phyloP scores from a whole-genome alignment of 495 filamentous ascomycete species.

The Astrothelium macrocarpum region DNA sequence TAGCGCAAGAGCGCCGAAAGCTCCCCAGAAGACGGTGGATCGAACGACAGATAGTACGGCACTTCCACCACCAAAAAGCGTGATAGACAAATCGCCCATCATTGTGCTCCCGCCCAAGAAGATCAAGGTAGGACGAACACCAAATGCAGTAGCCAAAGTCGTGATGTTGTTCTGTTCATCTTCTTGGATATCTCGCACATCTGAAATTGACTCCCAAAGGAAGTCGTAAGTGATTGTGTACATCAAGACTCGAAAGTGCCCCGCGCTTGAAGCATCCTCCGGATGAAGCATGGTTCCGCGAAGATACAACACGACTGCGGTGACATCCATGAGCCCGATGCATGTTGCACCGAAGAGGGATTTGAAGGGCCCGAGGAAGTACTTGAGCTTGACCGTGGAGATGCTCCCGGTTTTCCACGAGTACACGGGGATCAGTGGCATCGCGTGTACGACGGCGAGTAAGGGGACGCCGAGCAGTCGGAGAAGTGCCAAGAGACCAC shows the following conservation, averaged over 20 bases:
- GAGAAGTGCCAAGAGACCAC: slow-evolving; percentile 2
- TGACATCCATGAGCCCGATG: slow-evolving; percentile 4
- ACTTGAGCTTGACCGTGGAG: slow-evolving; percentile 4
- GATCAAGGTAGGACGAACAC: slow-evolving; percentile 5
- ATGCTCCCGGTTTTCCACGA: slow-evolving; percentile 1
- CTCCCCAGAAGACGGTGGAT: slow-evolving; percentile 4
- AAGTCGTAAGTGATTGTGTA: slow-evolving; percentile 5
- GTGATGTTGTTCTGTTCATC: slow-evolving; percentile 3
- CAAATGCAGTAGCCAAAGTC: slow-evolving; percentile 3
- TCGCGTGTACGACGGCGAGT: slow-evolving; percentile 4
- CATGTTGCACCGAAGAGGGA: slow-evolving; percentile 4
- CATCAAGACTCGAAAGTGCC: slow-evolving; percentile 5
- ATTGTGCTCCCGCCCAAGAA: slow-evolving; percentile 4
- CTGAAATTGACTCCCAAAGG: slow-evolving; percentile 1
- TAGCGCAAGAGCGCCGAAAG: slow-evolving; percentile 2
- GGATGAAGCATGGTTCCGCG: slow-evolving; percentile 4
- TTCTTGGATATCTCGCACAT: slow-evolving; percentile 5
- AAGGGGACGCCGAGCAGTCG: slow-evolving; percentile 4
- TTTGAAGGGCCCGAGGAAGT: slow-evolving; percentile 2
- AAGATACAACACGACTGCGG: slow-evolving; percentile 5
- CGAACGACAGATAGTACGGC: slow-evolving; percentile 4
- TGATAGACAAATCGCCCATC: slow-evolving; percentile 3
- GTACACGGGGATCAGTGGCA: slow-evolving; percentile 4
- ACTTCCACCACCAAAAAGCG: slow-evolving; percentile 3
- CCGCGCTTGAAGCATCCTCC: slow-evolving; percentile 3